These are phyloP conservation scores for Leucoagaricus sp. DNA, from an alignment of 1,284 basidiomycete genomes.

Conservation along the genomic window DNA sequence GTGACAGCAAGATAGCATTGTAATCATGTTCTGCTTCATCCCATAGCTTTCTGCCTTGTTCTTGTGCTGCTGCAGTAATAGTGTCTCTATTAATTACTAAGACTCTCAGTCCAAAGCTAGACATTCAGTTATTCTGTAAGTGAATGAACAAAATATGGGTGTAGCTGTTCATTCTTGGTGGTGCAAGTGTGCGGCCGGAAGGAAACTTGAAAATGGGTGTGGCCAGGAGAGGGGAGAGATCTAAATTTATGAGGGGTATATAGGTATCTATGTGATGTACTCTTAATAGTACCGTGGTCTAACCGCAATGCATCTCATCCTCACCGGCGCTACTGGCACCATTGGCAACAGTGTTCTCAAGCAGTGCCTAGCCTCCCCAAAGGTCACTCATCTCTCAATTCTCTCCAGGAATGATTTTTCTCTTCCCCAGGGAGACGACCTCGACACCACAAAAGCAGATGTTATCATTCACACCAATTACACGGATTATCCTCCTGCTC, in stretches of 20 bases:
- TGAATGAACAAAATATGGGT: no score
- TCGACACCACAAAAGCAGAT: slow-evolving; percentile 21
- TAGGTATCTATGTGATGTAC: background rate
- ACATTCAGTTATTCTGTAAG: no score
- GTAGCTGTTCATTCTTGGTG: no score
- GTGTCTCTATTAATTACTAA: no score
- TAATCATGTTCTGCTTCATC: no score
- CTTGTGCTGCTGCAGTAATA: no score
- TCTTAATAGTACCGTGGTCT: slow-evolving; percentile 2
- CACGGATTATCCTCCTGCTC: slow-evolving; percentile 16
- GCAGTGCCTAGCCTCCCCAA: slow-evolving; percentile 24
- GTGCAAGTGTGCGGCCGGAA: background rate
- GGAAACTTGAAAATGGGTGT: background rate
- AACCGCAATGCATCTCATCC: slow-evolving; percentile 28
- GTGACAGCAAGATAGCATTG: no score
- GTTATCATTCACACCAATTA: slow-evolving; percentile 29
- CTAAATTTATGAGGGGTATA: background rate
- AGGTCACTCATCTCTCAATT: slow-evolving; percentile 28
- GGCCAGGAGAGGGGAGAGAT: background rate
- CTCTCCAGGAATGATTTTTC: slow-evolving; percentile 27
- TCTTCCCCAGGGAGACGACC: slow-evolving; percentile 12
- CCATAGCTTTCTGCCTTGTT: no score
- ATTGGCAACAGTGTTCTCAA: slow-evolving; percentile 27
- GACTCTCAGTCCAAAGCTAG: no score
- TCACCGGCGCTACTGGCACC: slow-evolving; percentile 29